phyloP scores from a whole-genome alignment of 106 monocot species.

The Xerophyta viscosa region DNA sequence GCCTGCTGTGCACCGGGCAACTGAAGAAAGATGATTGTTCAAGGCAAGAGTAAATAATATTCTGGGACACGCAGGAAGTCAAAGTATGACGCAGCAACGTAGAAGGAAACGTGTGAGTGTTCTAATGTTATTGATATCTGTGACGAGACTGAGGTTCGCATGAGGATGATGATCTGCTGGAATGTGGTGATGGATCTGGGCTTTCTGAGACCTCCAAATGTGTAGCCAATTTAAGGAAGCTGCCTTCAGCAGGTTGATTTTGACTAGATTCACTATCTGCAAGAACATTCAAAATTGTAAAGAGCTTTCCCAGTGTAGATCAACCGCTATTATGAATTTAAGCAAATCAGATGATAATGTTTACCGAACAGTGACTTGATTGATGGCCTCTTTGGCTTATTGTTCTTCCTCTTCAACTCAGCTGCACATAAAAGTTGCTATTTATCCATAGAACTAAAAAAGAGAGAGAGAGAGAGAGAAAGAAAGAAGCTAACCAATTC shows the following conservation, averaged over 20 bases:
- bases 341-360: not conserved
- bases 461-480: not conserved
- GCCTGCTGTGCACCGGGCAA: not conserved
- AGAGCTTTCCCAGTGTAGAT: not conserved
- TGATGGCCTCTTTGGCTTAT: constrained; percentile 68
- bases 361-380: constrained; percentile 74
- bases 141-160: constrained; percentile 27
- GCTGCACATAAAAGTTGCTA: too few species aligned
- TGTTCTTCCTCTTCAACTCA: constrained; percentile 61
- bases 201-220: constrained; percentile 63
- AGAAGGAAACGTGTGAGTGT: not conserved
- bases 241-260: constrained; percentile 59
- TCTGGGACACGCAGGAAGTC: not conserved
- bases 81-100: not conserved
- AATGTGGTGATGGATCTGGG: constrained; percentile 56
- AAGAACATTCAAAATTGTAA: not conserved
- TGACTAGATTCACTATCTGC: constrained; percentile 30
- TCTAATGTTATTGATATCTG: constrained; percentile 33
- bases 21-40: not conserved
- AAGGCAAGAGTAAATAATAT: not conserved
- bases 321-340: not conserved
- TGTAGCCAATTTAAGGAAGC: constrained; percentile 75
- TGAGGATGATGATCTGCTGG: constrained; percentile 45
- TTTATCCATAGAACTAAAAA: too few species aligned
- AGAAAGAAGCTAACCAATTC: constrained; percentile 20